These are phyloP conservation scores for Fimicolochytrium jonesii DNA, from an alignment of 192 early-diverging fungal species.

Conservation along the genomic window DNA sequence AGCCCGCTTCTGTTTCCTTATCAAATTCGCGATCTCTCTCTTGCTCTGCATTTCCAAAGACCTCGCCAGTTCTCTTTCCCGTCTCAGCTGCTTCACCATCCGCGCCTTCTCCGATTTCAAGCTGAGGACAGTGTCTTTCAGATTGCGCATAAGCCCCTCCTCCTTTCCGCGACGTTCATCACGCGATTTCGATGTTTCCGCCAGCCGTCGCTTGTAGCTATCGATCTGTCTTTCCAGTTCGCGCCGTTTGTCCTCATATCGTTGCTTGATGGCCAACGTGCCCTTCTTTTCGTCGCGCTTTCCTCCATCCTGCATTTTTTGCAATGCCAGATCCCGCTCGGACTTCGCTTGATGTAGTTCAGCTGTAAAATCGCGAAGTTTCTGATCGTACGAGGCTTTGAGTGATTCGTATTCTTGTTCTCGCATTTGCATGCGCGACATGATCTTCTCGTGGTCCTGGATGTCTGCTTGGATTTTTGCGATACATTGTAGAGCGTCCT, in stretches of 20 bases:
- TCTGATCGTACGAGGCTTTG: slow-evolving; percentile 61
- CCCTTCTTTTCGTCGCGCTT: slow-evolving; percentile 34
- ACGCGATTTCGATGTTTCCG: slow-evolving; percentile 21
- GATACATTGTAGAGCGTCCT: slow-evolving; percentile 40
- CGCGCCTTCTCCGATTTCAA: slow-evolving; percentile 62
- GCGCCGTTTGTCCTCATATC: slow-evolving; percentile 41
- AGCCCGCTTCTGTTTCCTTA: slow-evolving; percentile 36
- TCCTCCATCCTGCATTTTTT: slow-evolving; percentile 39
- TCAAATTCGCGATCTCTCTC: slow-evolving; percentile 46
- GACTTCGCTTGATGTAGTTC: slow-evolving; percentile 49
- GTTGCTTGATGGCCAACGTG: slow-evolving; percentile 27
- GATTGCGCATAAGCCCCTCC: slow-evolving; percentile 56
- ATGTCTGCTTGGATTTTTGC: slow-evolving; percentile 48
- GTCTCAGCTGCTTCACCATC: slow-evolving; percentile 71
- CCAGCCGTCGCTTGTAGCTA: slow-evolving; percentile 35
- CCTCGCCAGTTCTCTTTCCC: slow-evolving; percentile 57
- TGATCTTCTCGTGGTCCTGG: slow-evolving; percentile 44
- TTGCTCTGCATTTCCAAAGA: slow-evolving; percentile 53
- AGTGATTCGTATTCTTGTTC: slow-evolving; percentile 47
- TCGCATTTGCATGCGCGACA: slow-evolving; percentile 30
- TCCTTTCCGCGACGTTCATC: slow-evolving; percentile 29
- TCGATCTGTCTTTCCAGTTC: slow-evolving; percentile 43
- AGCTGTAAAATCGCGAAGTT: slow-evolving; percentile 55
- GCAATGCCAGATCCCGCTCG: slow-evolving; percentile 63
- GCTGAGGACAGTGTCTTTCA: slow-evolving; percentile 64